These are phyloP conservation scores for Iris pallida DNA, from an alignment of 116 monocot species.

Conservation along the genomic window DNA sequence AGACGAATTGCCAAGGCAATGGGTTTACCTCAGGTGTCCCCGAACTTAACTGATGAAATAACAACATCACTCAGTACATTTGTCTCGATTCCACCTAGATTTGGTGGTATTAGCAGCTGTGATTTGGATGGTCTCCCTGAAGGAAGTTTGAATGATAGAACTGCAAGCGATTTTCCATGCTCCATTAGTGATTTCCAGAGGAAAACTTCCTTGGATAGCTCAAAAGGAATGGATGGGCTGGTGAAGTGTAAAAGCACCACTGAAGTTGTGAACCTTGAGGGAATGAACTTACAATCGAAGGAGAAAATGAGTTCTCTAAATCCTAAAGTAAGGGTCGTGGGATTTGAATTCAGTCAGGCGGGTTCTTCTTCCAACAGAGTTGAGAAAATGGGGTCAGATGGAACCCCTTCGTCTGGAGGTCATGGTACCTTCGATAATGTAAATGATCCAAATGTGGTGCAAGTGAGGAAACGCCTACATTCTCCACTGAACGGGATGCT, in stretches of 20 bases:
- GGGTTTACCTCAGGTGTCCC: constrained; percentile 68
- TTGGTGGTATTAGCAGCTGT: constrained; percentile 31
- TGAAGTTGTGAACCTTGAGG: constrained; percentile 28
- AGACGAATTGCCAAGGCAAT: constrained; percentile 15
- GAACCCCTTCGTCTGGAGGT: constrained; percentile 16
- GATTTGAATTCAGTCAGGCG: constrained; percentile 51
- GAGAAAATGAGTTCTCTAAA: constrained; percentile 27
- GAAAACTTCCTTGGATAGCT: constrained; percentile 24
- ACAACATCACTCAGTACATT: constrained; percentile 30
- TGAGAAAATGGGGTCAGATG: constrained; percentile 7
- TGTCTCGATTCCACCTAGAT: constrained; percentile 35
- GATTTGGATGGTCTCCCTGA: constrained; percentile 45
- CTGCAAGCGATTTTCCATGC: constrained; percentile 24
- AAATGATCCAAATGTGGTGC: constrained; percentile 25
- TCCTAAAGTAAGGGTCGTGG: constrained; percentile 59
- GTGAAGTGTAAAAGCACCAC: constrained; percentile 18
- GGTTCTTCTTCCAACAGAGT: constrained; percentile 16
- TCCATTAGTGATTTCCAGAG: constrained; percentile 36
- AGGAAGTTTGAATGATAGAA: constrained; percentile 17
- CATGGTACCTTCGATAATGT: constrained; percentile 10
- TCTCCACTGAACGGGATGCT: constrained; percentile 60
- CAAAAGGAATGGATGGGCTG: constrained; percentile 21
- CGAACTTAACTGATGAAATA: constrained; percentile 32
- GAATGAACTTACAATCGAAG: constrained; percentile 42
- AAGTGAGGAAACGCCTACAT: constrained; percentile 63